A percentile compares a stretch with the other conserved stretches of the same genome.
Evolutionary conservation across 2,329 filamentous ascomycete genomes (phyloP).

Genomic region (Aulographum hederae): DNA sequence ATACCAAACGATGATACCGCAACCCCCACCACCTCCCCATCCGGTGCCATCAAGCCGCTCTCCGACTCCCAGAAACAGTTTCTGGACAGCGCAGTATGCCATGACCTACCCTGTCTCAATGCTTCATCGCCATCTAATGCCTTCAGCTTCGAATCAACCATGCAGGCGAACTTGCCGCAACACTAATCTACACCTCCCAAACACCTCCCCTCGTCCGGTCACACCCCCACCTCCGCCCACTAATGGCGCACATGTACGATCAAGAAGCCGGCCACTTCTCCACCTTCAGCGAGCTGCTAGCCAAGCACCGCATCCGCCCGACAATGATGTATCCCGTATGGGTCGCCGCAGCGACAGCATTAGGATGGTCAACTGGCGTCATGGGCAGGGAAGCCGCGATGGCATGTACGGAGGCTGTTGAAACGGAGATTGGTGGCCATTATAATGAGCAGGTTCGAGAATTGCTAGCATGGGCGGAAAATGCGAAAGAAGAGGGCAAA

Average conservation of each 20-base stretch:
- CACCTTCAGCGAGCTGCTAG: constrained; percentile 70
- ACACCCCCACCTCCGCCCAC: constrained; percentile 70
- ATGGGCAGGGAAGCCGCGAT: constrained; percentile 89
- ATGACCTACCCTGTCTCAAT: background rate
- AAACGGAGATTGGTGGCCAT: constrained; percentile 92
- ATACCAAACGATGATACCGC: too few species aligned
- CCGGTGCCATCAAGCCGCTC: too few species aligned
- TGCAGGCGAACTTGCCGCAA: constrained; percentile 90
- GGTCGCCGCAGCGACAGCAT: constrained; percentile 57
- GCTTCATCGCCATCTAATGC: background rate
- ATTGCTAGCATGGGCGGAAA: constrained; percentile 61
- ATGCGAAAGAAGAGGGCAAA: constrained; percentile 59
- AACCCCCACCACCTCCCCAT: too few species aligned
- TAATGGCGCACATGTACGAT: constrained; percentile 97
- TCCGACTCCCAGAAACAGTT: constrained; percentile 15
- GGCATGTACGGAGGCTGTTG: constrained; percentile 96
- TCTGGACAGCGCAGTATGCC: constrained; percentile 17
- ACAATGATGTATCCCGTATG: constrained; percentile 87
- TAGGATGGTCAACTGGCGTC: constrained; percentile 80
- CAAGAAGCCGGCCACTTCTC: constrained; percentile 78
- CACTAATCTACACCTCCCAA: constrained; percentile 82
- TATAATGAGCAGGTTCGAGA: constrained; percentile 84
- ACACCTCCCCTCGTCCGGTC: constrained; percentile 61
- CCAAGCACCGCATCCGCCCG: constrained; percentile 75
- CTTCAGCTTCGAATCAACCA: constrained; percentile 78